These are phyloP conservation scores for Gossypium longicalyx DNA, from an alignment of 345 rosid genomes.

Conservation along the genomic window DNA sequence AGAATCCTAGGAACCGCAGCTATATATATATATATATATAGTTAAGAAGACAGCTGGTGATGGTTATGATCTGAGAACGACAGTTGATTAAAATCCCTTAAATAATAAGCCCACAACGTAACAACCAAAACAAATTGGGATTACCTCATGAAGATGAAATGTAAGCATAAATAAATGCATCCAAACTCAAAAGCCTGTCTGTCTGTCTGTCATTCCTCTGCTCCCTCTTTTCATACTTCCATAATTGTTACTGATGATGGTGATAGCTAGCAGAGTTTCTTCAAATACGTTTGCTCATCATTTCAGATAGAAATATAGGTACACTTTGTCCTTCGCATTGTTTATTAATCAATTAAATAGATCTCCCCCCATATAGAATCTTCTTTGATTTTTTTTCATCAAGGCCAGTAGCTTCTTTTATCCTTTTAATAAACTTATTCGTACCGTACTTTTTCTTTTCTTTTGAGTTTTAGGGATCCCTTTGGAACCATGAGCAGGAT, in stretches of 20 bases:
- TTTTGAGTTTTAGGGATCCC: too few relatives aligned
- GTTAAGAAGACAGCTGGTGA: too few relatives aligned
- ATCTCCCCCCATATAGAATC: neutral
- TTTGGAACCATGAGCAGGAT: neutral
- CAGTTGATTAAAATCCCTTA: neutral
- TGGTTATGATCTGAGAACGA: neutral
- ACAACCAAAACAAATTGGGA: neutral
- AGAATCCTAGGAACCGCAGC: neutral
- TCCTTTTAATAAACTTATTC: neutral
- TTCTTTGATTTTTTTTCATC: conserved; percentile 4
- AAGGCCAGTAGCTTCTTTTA: neutral
- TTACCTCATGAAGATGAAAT: neutral
- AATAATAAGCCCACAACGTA: too few relatives aligned
- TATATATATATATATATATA: neutral
- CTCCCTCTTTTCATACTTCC: neutral
- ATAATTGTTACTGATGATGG: conserved; percentile 27
- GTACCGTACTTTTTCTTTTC: too few relatives aligned
- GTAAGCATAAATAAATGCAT: neutral
- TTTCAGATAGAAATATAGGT: neutral
- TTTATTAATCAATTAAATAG: neutral
- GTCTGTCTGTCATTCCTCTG: conserved; percentile 13
- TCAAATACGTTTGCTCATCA: neutral
- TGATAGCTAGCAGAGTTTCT: conserved; percentile 20
- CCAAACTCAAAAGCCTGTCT: neutral
- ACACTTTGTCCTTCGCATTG: too few relatives aligned